Percentiles rank a stretch among this genome's conserved stretches.
Conservation (phyloP, 2,329 filamentous ascomycete species). For the Phaeomoniella chlamydospora region DNA sequence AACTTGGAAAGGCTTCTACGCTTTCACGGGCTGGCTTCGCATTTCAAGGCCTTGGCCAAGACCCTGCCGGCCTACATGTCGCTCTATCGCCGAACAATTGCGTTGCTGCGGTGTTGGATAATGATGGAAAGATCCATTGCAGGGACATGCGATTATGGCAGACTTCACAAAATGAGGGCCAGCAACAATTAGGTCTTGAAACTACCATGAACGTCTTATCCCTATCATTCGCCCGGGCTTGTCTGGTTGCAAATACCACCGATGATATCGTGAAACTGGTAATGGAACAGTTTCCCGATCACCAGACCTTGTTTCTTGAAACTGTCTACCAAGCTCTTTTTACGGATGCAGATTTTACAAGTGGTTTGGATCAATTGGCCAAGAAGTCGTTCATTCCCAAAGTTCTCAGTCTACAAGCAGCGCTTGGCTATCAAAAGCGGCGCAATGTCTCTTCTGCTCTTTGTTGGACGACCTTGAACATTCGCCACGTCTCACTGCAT, state of each 20-base stretch:
- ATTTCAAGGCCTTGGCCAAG: background rate
- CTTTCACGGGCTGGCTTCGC: background rate
- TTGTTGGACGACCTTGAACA: conserved; percentile 58
- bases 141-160: conserved; percentile 5
- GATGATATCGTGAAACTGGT: conserved; percentile 59
- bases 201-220: conserved; percentile 50
- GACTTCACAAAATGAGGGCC: conserved; percentile 1
- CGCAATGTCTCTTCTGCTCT: conserved; percentile 59
- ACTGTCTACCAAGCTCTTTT: conserved; percentile 52
- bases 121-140: conserved; percentile 19
- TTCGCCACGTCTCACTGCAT: conserved; percentile 47
- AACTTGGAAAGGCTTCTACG: conserved; percentile 35
- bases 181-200: conserved; percentile 23
- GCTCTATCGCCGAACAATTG: conserved; percentile 30
- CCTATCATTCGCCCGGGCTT: conserved; percentile 33
- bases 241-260: conserved; percentile 34
- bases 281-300: conserved; percentile 27
- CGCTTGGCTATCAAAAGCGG: conserved; percentile 55
- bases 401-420: conserved; percentile 64
- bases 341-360: conserved; percentile 66
- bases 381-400: conserved; percentile 59
- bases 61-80: conserved; percentile 17
- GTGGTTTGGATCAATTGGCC: conserved; percentile 62
- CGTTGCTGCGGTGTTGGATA: conserved; percentile 20
- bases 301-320: conserved; percentile 6